phyloP scores from a whole-genome alignment of 139 green algal species.

The Dunaliella sp. region DNA sequence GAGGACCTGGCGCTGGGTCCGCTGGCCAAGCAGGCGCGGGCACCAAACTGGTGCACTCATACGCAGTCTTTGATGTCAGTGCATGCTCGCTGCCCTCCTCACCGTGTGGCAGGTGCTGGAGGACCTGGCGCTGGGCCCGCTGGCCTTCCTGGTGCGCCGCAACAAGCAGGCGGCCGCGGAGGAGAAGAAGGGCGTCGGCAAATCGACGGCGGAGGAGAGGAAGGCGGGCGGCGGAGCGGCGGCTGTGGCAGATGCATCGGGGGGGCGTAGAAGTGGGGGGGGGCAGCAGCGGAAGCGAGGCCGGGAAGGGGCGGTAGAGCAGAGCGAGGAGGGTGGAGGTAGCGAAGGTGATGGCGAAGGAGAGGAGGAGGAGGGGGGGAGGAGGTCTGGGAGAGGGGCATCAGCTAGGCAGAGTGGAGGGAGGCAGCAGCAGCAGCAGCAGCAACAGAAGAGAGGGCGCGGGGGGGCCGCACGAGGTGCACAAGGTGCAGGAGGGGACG shows the following conservation, averaged over 20 bases:
- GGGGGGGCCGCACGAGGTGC: no score
- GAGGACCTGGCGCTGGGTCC: no score
- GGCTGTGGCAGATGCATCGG: not conserved
- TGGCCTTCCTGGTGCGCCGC: not conserved
- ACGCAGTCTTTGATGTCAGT: no score
- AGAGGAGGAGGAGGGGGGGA: not conserved
- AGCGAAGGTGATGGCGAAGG: not conserved
- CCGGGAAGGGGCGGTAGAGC: not conserved
- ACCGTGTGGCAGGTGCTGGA: constrained; percentile 7
- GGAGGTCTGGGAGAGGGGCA: not conserved
- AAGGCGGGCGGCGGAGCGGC: not conserved
- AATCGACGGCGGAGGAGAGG: not conserved
- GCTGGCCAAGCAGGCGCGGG: no score
- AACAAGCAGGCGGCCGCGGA: not conserved
- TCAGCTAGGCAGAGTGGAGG: not conserved
- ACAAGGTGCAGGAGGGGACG: not conserved
- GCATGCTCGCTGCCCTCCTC: no score
- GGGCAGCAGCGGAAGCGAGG: not conserved
- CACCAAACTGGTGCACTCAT: no score
- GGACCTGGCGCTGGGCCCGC: not conserved
- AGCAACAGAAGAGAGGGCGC: not conserved
- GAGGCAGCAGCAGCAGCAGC: no score
- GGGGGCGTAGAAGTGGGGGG: not conserved
- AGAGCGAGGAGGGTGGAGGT: not conserved
- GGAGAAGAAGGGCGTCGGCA: not conserved